Base-by-base conservation (phyloP, 129 eudicot genomes). In the Chrysanthemum seticuspe region DNA sequence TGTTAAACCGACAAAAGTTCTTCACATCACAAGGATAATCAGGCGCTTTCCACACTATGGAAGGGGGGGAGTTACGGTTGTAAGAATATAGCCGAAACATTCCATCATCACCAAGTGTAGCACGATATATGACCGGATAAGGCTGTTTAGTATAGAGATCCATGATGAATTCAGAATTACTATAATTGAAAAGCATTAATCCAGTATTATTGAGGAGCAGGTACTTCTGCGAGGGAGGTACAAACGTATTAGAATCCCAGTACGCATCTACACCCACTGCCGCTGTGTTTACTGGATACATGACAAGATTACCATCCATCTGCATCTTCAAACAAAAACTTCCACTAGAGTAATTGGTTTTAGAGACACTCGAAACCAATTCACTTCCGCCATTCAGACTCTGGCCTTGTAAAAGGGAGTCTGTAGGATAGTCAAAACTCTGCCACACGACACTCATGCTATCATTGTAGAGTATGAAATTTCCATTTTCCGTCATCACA, bases 341-440 rank as follows among this genome's bases (percentile, higher is more conserved):
- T 29, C 87, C 87, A 31, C 64, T 34, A 11, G 87, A 75, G 57
- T 70, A 66, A 65, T 79, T 55, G 13, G 64, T 65, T 10, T 56
- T 36, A 10, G 79, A 75, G 44, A 71, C 45, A 59, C 78, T 72
- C 0, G 89, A 85, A 57, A 85, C 73, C 78, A 85, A 62, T 50
- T 61, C 54, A 25, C 18, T 3, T 12, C 87, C 91, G 9, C 10
- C 48, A 14, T 13, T 21, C 19, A 86, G 47, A 0, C 10, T 18
- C 78, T 83, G 91, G 21, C 84, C 87, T 36, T 1, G 11, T 29
- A 86, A 62, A n/a, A 86, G 18, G 3, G 82, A 13, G 76, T 86
- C 85, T 0, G 85, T 83, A 12, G 91, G 87, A 51, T 0, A 5
- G 47, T 80, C 56, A 34, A 86, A 86, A 53, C 85, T 82, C 53